Percentiles rank a stretch among this genome's conserved stretches.
Evolutionary conservation across 148 eudicot species (phyloP).

Genomic region (Arctostaphylos glauca): DNA sequence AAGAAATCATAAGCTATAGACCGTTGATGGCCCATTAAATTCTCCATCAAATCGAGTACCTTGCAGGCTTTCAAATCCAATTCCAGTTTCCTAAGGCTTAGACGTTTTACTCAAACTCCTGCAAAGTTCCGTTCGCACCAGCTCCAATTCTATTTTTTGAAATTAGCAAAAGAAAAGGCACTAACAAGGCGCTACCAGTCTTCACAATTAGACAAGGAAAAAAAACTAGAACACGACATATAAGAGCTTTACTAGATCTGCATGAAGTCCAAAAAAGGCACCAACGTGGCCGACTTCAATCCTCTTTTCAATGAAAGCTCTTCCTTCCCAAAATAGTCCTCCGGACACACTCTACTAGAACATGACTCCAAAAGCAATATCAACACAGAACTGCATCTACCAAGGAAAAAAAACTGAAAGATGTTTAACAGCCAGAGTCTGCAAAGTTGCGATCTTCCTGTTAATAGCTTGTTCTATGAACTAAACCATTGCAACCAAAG

Average conservation of each 20-base stretch:
- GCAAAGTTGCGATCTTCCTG: background rate
- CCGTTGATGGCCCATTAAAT: background rate
- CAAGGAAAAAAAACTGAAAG: slow-evolving; percentile 8
- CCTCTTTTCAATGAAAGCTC: background rate
- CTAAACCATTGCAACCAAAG: background rate
- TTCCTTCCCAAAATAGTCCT: background rate
- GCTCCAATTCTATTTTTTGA: background rate
- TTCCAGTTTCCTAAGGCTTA: background rate
- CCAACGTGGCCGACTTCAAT: background rate
- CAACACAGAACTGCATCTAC: background rate
- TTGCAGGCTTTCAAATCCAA: background rate
- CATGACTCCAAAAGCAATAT: background rate
- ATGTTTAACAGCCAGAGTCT: background rate
- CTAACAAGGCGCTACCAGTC: background rate
- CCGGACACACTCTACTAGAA: background rate
- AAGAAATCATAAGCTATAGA: background rate
- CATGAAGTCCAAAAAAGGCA: background rate
- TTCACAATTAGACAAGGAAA: background rate
- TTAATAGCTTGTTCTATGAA: background rate
- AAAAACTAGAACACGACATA: background rate
- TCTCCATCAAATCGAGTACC: background rate
- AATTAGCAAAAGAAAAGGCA: background rate
- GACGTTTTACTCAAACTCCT: background rate
- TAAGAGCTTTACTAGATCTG: background rate
- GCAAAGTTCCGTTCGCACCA: background rate